A percentile compares a stretch with the other conserved stretches of the same genome.
phyloP scores from a whole-genome alignment of 1,284 basidiomycete species.

The Naganishia liquefaciens region DNA sequence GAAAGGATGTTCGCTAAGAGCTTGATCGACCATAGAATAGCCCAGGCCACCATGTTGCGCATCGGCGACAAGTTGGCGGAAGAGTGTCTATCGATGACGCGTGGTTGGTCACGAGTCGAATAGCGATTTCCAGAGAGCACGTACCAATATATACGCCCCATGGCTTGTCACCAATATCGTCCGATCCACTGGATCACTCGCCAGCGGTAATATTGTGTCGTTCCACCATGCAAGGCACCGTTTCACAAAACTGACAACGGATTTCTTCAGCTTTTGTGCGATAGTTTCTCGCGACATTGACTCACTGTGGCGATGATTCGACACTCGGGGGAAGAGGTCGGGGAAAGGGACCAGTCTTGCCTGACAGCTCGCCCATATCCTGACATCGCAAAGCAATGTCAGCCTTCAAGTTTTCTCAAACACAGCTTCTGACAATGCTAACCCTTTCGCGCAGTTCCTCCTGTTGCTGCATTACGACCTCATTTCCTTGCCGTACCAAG shows the following conservation, averaged over 20 bases:
- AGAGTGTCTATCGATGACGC: slow-evolving; percentile 6
- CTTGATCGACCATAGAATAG: slow-evolving; percentile 10
- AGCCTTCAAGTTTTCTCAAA: not conserved
- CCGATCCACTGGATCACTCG: slow-evolving; percentile 17
- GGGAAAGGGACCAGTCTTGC: slow-evolving; percentile 18
- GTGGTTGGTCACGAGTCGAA: not conserved
- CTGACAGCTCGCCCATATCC: slow-evolving; percentile 31
- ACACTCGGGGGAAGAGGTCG: slow-evolving; percentile 27
- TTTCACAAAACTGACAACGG: not conserved
- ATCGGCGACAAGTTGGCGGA: slow-evolving; percentile 14
- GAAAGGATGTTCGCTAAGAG: slow-evolving; percentile 12
- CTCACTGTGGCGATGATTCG: slow-evolving; percentile 10
- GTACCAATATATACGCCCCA: slow-evolving; percentile 45
- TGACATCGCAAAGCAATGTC: not conserved
- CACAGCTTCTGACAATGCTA: not conserved
- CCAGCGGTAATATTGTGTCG: slow-evolving; percentile 21
- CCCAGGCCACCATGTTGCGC: slow-evolving; percentile 16
- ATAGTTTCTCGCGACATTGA: no score
- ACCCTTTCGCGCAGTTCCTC: slow-evolving; percentile 29
- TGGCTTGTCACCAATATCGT: slow-evolving; percentile 46
- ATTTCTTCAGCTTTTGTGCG: not conserved
- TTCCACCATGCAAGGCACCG: slow-evolving; percentile 25
- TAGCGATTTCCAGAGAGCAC: not conserved
- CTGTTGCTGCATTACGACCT: slow-evolving; percentile 15
- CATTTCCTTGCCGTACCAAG: slow-evolving; percentile 14